phyloP scores from a whole-genome alignment of 2,329 filamentous ascomycete genomes.

The Hypoxylon sp. region DNA sequence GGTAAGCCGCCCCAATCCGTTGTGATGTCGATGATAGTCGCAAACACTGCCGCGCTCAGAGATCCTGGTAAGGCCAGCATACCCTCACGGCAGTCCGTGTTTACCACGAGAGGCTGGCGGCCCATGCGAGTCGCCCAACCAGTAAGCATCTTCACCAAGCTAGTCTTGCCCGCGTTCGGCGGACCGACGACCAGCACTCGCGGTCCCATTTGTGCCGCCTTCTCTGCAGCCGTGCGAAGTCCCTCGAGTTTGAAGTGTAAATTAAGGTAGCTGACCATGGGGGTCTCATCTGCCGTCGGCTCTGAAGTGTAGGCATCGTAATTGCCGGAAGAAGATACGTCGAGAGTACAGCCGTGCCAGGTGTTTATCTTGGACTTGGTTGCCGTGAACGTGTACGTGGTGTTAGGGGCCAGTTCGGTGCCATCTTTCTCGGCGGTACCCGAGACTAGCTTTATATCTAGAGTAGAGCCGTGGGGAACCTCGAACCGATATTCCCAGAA shows the following conservation, averaged over 20 bases:
- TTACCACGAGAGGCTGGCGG: conserved; percentile 83
- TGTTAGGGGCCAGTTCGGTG: conserved; percentile 86
- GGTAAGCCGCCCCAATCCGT: conserved; percentile 89
- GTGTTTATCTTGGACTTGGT: conserved; percentile 90
- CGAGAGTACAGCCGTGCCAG: conserved; percentile 89
- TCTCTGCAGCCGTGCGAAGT: conserved; percentile 72
- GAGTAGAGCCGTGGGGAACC: conserved; percentile 64
- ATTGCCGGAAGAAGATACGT: conserved; percentile 70
- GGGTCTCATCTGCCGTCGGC: conserved; percentile 80
- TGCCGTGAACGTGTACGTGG: conserved; percentile 83
- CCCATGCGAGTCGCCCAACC: conserved; percentile 82
- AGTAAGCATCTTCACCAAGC: conserved; percentile 79
- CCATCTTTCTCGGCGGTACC: conserved; percentile 95
- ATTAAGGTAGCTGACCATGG: conserved; percentile 84
- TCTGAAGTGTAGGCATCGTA: conserved; percentile 69
- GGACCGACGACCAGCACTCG: conserved; percentile 87
- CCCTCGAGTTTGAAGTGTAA: conserved; percentile 88
- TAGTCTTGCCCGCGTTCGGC: conserved; percentile 85
- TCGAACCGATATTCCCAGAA: conserved; percentile 85
- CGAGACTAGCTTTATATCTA: conserved; percentile 72
- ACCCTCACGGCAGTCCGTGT: conserved; percentile 84
- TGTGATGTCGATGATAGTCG: conserved; percentile 84
- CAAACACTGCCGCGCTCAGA: conserved; percentile 87
- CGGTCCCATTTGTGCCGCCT: conserved; percentile 66
- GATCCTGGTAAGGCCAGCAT: conserved; percentile 84